A percentile compares a stretch with the other conserved stretches of the same genome.
Conservation (phyloP, 345 rosid species). For the Eucalyptus curtisii region DNA sequence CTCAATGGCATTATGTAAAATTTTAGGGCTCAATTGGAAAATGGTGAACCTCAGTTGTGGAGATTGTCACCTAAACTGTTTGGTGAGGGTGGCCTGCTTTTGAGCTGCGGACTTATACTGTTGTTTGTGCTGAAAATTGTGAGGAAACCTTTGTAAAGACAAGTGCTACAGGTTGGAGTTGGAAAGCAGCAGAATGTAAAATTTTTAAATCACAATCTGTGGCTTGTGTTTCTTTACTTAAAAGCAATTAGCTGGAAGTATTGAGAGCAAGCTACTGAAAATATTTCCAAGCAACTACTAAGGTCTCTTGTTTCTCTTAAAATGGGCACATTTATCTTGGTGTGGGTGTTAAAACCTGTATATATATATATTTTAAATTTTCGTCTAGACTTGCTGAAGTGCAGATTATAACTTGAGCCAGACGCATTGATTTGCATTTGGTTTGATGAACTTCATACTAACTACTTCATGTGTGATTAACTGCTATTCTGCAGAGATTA, state of each 20-base stretch:
- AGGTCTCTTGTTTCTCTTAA: background rate
- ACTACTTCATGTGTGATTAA: background rate
- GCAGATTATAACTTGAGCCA: background rate
- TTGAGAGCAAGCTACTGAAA: background rate
- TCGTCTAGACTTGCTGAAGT: background rate
- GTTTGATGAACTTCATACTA: background rate
- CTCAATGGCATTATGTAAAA: background rate
- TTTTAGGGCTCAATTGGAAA: background rate
- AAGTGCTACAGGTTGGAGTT: background rate
- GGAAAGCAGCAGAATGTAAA: background rate
- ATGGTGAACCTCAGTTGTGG: background rate
- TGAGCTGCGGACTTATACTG: background rate
- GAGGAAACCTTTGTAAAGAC: background rate
- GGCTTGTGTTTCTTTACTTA: background rate
- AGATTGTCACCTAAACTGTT: background rate
- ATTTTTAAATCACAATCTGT: background rate
- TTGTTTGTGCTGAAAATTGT: background rate
- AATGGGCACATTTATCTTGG: background rate
- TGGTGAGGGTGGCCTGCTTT: background rate
- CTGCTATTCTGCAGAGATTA: slow-evolving; percentile 43
- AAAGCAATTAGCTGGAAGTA: background rate
- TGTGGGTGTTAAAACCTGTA: background rate
- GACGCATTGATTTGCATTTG: background rate
- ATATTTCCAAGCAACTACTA: background rate
- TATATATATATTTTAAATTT: background rate